Evolutionary conservation across 805 yeast genomes (phyloP).

Genomic region (Debaryomyces castellii): DNA sequence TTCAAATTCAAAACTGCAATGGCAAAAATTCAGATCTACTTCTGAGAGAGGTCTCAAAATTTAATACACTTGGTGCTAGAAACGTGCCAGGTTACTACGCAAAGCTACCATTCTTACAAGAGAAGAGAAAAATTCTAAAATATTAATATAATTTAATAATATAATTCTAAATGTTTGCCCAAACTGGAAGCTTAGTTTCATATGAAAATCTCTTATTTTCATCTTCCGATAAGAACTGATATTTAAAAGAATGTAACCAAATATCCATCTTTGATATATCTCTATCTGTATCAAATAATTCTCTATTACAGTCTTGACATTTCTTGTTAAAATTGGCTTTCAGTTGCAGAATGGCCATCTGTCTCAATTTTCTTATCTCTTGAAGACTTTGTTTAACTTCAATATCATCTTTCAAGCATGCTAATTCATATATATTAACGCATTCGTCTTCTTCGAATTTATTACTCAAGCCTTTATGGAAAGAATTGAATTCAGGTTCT

Average conservation of each 20-base stretch:
- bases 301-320: constrained; percentile 36
- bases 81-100: constrained; percentile 17
- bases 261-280: constrained; percentile 29
- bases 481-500: constrained; percentile 14
- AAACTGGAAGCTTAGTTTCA: constrained; percentile 44
- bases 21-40: constrained; percentile 2
- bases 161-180: constrained; percentile 36
- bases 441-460: constrained; percentile 8
- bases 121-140: background rate
- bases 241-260: constrained; percentile 50
- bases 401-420: constrained; percentile 12
- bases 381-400: constrained; percentile 13
- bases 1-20: constrained; percentile 4
- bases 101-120: constrained; percentile 22
- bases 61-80: constrained; percentile 13
- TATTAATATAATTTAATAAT: background rate
- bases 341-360: constrained; percentile 26
- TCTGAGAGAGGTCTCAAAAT: constrained; percentile 3
- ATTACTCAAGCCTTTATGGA: constrained; percentile 7
- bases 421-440: constrained; percentile 12
- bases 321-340: constrained; percentile 15
- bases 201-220: constrained; percentile 32
- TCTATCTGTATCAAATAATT: constrained; percentile 29
- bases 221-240: constrained; percentile 20
- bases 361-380: constrained; percentile 20